Base-by-base conservation (phyloP, 2,329 filamentous ascomycete species). In the Botrytis deweyae region DNA sequence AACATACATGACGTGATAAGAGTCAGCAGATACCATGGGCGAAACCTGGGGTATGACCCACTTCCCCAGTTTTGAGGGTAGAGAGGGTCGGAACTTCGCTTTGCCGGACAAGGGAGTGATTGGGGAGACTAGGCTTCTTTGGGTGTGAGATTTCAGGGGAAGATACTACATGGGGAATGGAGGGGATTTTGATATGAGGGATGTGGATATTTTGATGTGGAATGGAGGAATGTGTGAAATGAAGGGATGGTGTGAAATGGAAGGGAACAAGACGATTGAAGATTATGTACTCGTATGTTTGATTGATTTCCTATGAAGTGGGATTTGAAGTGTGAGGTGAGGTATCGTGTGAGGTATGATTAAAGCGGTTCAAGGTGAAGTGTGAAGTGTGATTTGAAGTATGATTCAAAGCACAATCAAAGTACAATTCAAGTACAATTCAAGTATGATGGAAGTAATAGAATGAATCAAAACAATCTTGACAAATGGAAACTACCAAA, bases 31-130 rank as follows among this genome's bases (percentile, higher is more conserved):
- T 70, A 20, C 7, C 6, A 46, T 38, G 46, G 49, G 40, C 52
- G 29, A 46, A 63, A 62, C 44, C 69, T 62, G 69, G 58, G 58
- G 69, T 62, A 71, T 63, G 58, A 63, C 42, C 69, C 69, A 71
- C 69, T 71, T 71, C 69, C 69, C 69, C 69, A 9, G 69, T 64
- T 71, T 71, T 64, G 49, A 52, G 42, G 3, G 22, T 3, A 4
- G n/a, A 12, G 29, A 49, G 22, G 52, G 33, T 70, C 40, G 33
- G 55, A 29, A 16, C 44, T 42, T 66, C 14, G n/a, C 20, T 46
- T 66, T 66, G n/a, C 64, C 44, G 44, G 22, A 67, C 46, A n/a
- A 55, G 64, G 64, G 64, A 67, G 36, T 9, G n/a, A 3, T 16
- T 4, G 18, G 2, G 52, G n/a, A 29, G 25, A 12, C 65, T 68